phyloP scores from a whole-genome alignment of 2,329 filamentous ascomycete species.

The Neofusicoccum sp. region DNA sequence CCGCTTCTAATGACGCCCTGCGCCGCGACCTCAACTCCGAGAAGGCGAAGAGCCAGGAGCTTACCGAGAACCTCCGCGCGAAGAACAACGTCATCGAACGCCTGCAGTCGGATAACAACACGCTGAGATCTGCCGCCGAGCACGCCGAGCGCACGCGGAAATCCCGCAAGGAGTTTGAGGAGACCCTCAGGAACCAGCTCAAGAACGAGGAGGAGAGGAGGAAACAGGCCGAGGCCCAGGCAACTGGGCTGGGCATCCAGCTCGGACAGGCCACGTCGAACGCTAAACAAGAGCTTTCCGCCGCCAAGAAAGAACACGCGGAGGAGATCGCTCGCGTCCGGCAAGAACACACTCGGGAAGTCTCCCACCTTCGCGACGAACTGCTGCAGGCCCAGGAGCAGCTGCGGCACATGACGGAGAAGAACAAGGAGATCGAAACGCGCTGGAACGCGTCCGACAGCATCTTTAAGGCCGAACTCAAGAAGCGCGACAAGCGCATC shows the following conservation, averaged over 20 bases:
- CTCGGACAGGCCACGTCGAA: conserved; percentile 12
- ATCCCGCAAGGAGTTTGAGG: conserved; percentile 18
- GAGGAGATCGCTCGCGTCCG: conserved; percentile 10
- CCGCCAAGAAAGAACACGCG: conserved; percentile 9
- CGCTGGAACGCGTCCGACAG: conserved; percentile 13
- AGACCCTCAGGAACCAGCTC: conserved; percentile 15
- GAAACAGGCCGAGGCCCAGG: conserved; percentile 18
- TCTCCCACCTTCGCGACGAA: conserved; percentile 13
- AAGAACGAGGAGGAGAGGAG: conserved; percentile 18
- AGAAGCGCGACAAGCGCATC: conserved; percentile 9
- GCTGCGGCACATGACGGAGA: conserved; percentile 8
- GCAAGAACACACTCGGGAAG: conserved; percentile 2
- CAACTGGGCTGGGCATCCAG: conserved; percentile 18
- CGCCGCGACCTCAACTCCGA: conserved; percentile 60
- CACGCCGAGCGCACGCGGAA: conserved; percentile 13
- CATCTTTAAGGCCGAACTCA: conserved; percentile 13
- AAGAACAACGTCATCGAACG: conserved; percentile 69
- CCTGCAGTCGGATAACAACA: conserved; percentile 41
- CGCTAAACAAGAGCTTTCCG: conserved; percentile 10
- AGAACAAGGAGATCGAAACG: conserved; percentile 18
- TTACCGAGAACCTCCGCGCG: conserved; percentile 62
- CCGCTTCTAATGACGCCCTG: conserved; percentile 73
- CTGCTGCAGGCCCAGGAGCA: conserved; percentile 15
- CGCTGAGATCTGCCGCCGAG: conserved; percentile 9
- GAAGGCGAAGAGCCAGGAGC: conserved; percentile 59